Conservation (phyloP, 2,329 filamentous ascomycete species). For the Penicillium sp. region DNA sequence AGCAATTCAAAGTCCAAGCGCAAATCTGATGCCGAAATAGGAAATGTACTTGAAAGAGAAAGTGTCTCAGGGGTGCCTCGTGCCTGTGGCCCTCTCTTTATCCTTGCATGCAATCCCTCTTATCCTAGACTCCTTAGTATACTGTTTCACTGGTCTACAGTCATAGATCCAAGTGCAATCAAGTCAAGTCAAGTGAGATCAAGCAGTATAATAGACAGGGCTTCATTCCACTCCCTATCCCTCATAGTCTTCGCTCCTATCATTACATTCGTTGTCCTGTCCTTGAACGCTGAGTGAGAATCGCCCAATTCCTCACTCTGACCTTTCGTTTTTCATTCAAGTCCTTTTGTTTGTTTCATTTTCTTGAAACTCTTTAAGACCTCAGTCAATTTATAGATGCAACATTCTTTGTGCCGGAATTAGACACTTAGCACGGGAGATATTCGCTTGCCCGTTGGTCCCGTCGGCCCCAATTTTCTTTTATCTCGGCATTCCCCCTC, state of each 20-base stretch:
- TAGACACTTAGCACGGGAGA: slow-evolving; percentile 17
- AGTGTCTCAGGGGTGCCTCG: slow-evolving; percentile 21
- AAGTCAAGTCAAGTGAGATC: background rate
- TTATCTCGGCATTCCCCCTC: slow-evolving; percentile 22
- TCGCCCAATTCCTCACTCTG: background rate
- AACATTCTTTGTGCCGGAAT: slow-evolving; percentile 11
- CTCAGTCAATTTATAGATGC: background rate
- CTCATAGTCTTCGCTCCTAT: slow-evolving; percentile 2
- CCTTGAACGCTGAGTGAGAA: background rate
- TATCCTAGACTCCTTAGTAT: slow-evolving; percentile 7
- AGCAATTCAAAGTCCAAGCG: background rate
- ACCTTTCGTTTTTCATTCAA: background rate
- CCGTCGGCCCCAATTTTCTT: slow-evolving; percentile 24
- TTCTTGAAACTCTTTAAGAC: background rate
- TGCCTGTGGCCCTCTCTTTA: slow-evolving; percentile 10
- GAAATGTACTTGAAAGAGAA: slow-evolving; percentile 15
- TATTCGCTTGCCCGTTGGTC: slow-evolving; percentile 26
- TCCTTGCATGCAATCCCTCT: slow-evolving; percentile 10
- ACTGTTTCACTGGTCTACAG: slow-evolving; percentile 16
- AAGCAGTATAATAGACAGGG: slow-evolving; percentile 15
- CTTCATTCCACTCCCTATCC: slow-evolving; percentile 1
- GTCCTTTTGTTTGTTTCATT: background rate
- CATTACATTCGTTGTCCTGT: slow-evolving; percentile 2
- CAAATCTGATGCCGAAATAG: slow-evolving; percentile 8
- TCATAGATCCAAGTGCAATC: background rate